These are phyloP conservation scores for Chamaecyparis obtusa DNA, from an alignment of 75 land plant species.

Conservation along the genomic window DNA sequence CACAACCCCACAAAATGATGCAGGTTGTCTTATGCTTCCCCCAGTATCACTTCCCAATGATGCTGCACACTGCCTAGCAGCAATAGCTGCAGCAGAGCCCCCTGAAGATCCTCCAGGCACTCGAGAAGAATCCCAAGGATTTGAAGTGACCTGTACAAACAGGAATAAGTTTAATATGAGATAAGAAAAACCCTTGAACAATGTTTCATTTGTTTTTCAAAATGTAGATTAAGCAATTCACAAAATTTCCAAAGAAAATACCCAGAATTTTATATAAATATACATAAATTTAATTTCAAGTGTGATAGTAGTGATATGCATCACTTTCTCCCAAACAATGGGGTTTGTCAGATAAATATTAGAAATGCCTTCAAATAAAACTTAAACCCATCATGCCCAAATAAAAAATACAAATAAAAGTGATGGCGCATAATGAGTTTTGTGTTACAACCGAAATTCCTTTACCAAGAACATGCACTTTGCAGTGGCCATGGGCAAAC, in stretches of 20 bases:
- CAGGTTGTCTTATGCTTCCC: conserved; percentile 97
- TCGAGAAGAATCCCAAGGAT: conserved; percentile 89
- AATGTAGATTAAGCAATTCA: not conserved
- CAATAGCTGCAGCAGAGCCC: conserved; percentile 94
- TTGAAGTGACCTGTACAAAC: conserved; percentile 73
- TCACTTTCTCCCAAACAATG: not conserved
- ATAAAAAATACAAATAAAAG: no score
- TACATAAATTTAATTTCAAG: not conserved
- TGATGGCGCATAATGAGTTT: no score
- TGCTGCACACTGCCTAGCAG: conserved; percentile 86
- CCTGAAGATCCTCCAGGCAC: conserved; percentile 99
- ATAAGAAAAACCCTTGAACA: not conserved
- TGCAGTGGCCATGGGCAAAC: no score
- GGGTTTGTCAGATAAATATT: not conserved
- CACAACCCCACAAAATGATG: conserved; percentile 97
- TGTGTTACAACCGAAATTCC: no score
- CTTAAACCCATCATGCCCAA: not conserved
- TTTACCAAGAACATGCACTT: no score
- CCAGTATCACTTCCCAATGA: conserved; percentile 97
- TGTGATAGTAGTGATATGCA: not conserved
- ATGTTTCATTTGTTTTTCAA: not conserved
- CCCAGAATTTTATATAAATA: not conserved
- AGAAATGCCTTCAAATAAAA: not conserved
- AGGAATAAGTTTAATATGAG: not conserved
- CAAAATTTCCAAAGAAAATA: not conserved